phyloP scores from a whole-genome alignment of 2,329 filamentous ascomycete species.

The Lizonia empirigonia region DNA sequence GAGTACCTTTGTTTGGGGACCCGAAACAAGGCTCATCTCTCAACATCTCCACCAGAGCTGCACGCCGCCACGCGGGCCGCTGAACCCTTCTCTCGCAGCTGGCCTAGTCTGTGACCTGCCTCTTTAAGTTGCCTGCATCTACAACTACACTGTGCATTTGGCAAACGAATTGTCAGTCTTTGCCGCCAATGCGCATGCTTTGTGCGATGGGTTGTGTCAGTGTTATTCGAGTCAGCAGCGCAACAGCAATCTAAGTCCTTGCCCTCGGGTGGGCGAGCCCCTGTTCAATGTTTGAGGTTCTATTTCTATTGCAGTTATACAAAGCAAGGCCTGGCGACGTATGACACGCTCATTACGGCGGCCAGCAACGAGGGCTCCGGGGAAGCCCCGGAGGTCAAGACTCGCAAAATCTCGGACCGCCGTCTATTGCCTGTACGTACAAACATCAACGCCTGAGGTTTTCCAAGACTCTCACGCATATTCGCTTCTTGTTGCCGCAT shows the following conservation, averaged over 20 bases:
- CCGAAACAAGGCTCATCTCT: constrained; percentile 13
- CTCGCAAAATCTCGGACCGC: not conserved
- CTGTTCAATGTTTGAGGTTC: constrained; percentile 1
- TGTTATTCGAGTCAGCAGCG: constrained; percentile 10
- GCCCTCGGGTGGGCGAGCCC: constrained; percentile 13
- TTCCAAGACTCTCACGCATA: not conserved
- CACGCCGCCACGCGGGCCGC: constrained; percentile 13
- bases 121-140: constrained; percentile 4
- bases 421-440: not conserved
- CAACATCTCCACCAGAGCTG: constrained; percentile 11
- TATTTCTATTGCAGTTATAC: constrained; percentile 1
- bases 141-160: constrained; percentile 4
- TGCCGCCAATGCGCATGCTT: constrained; percentile 10
- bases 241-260: constrained; percentile 17
- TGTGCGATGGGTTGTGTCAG: constrained; percentile 5
- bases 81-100: constrained; percentile 3
- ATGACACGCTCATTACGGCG: constrained; percentile 1
- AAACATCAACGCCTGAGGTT: not conserved
- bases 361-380: not conserved
- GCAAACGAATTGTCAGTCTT: constrained; percentile 6
- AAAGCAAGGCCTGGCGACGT: constrained; percentile 2
- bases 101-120: constrained; percentile 8
- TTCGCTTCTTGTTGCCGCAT: constrained; percentile 14
- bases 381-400: not conserved
- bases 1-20: not conserved